These are phyloP conservation scores for Pseudonectria foliicola DNA, from an alignment of 2,329 filamentous ascomycete genomes.

Conservation along the genomic window DNA sequence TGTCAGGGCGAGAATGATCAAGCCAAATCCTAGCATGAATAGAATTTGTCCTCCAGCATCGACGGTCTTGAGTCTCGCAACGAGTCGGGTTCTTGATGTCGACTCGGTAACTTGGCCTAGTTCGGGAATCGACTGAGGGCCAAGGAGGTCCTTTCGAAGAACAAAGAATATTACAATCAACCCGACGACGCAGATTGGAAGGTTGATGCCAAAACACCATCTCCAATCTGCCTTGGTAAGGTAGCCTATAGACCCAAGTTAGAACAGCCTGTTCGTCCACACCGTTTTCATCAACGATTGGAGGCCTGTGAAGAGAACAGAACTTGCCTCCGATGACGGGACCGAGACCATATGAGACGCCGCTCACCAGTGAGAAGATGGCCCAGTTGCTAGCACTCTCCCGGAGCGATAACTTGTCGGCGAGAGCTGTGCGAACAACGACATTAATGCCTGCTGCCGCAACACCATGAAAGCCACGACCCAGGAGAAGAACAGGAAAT, in stretches of 20 bases:
- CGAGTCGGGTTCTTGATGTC: constrained; percentile 27
- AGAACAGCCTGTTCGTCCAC: too few species aligned
- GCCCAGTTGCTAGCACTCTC: constrained; percentile 58
- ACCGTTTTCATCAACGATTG: too few species aligned
- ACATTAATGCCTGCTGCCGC: constrained; percentile 56
- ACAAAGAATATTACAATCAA: constrained; percentile 49
- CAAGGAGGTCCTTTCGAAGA: constrained; percentile 51
- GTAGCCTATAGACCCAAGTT: too few species aligned
- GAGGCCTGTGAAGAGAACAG: too few species aligned
- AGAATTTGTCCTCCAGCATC: constrained; percentile 50
- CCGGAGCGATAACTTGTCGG: constrained; percentile 54
- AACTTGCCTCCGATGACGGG: constrained; percentile 49
- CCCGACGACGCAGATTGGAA: constrained; percentile 47
- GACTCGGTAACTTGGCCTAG: constrained; percentile 33
- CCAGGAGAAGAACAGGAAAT: constrained; percentile 55
- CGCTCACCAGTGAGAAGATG: constrained; percentile 52
- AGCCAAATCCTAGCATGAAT: constrained; percentile 47
- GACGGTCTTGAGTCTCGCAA: constrained; percentile 43
- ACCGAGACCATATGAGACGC: constrained; percentile 52
- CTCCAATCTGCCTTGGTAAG: constrained; percentile 51
- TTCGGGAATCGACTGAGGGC: constrained; percentile 41
- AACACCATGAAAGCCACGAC: constrained; percentile 56
- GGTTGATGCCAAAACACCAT: constrained; percentile 59
- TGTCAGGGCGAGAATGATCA: constrained; percentile 47
- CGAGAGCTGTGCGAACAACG: constrained; percentile 54